Evolutionary conservation across 495 filamentous ascomycete species (phyloP), one percentile per base, ranked within the genome.

Genomic region (Trypethelium eluteriae): DNA sequence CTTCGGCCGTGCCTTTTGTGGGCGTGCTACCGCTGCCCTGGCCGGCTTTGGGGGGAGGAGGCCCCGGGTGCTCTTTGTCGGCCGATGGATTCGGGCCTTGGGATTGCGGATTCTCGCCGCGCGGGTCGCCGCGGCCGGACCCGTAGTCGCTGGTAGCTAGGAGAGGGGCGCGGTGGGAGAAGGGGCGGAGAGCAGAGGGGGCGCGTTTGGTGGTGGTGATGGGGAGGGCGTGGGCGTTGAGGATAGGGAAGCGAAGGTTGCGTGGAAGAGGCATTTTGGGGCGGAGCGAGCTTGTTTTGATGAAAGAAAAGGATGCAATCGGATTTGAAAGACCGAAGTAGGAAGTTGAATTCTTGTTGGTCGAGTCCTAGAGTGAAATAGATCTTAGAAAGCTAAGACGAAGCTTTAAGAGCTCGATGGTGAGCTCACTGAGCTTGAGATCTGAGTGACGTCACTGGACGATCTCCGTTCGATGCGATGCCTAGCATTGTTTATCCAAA

Each of bases 21-120:
- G 67, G 67, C 1, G n/a, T 59, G 38, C 38, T 46, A 1, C 68
- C 68, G 39, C 14, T 69, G 44, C 62, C 64, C 38, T 68, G 65
- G 18, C 69, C 72, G n/a, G 64, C 71, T 25, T 72, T 68, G 4
- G 76, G 76, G 7, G 76, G 64, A 39, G 68, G 44, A 38, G 76
- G 74, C 44, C 76, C 76, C 3, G 76, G 76, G 68, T 77, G 76
- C 70, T 77, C 76, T 2, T 70, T 35, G 62, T 74, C 59, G 49
- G 66, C 69, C 2, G 67, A 70, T 5, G 67, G 67, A 62, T 70
- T 73, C 39, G 62, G 64, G 64, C 71, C 71, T 59, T 76, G 76
- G 49, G 69, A 59, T 64, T 75, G 64, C 0, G 74, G 73, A 0
- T 71, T 69, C 66, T 74, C 71, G 65, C 71, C 73, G 16, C n/a